Evolutionary conservation across 495 filamentous ascomycete species (phyloP).

Genomic region (Chaetomium cochliodes): DNA sequence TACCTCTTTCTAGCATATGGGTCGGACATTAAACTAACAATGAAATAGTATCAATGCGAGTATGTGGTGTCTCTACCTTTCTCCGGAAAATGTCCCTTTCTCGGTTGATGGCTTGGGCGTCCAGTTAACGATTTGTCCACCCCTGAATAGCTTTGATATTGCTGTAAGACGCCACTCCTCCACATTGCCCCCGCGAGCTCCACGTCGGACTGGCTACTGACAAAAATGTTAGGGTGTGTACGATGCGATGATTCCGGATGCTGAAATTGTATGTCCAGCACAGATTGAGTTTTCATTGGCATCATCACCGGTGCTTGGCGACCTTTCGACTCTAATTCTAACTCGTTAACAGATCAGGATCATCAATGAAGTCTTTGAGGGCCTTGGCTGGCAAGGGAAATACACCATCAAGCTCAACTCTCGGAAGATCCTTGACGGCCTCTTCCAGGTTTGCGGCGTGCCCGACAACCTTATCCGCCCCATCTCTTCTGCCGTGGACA

Average conservation of each 20-base stretch:
- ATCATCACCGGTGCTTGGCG: neutral
- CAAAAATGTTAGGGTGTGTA: conserved; percentile 50
- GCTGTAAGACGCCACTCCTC: conserved; percentile 49
- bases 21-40: conserved; percentile 6
- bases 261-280: conserved; percentile 67
- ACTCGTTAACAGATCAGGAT: conserved; percentile 49
- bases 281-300: neutral
- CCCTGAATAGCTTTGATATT: conserved; percentile 67
- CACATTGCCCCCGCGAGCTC: neutral
- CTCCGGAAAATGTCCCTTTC: neutral
- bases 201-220: neutral
- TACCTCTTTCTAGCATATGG: neutral
- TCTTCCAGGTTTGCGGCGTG: conserved; percentile 89
- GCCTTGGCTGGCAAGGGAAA: conserved; percentile 59
- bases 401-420: conserved; percentile 91
- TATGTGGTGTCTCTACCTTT: conserved; percentile 9
- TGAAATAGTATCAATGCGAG: conserved; percentile 75
- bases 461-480: conserved; percentile 79
- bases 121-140: neutral
- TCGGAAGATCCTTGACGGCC: conserved; percentile 87
- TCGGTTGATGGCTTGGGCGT: neutral
- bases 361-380: conserved; percentile 78
- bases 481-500: conserved; percentile 91
- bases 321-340: conserved; percentile 1
- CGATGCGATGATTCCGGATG: conserved; percentile 93